phyloP scores from a whole-genome alignment of 2,329 filamentous ascomycete genomes.

The Venturia aucupariae region DNA sequence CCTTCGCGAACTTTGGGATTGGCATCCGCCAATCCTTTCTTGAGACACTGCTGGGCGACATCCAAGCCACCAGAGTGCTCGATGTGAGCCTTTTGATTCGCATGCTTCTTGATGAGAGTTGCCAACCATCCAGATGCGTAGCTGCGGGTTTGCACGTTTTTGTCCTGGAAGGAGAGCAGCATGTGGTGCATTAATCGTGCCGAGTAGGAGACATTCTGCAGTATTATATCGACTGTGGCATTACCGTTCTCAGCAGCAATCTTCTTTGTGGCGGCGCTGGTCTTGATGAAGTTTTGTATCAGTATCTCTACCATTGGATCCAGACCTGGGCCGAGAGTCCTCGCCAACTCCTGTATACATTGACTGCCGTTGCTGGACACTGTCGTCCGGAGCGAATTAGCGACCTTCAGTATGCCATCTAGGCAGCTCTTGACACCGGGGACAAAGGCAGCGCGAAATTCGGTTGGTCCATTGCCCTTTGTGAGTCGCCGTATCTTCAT shows the following conservation, averaged over 20 bases:
- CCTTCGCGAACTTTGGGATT: slow-evolving; percentile 85
- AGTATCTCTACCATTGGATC: slow-evolving; percentile 86
- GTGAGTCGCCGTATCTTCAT: slow-evolving; percentile 67
- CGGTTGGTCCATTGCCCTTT: slow-evolving; percentile 71
- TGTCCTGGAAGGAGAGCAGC: slow-evolving; percentile 74
- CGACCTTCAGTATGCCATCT: slow-evolving; percentile 80
- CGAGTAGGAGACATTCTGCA: slow-evolving; percentile 72
- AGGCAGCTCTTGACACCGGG: slow-evolving; percentile 62
- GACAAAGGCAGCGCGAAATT: slow-evolving; percentile 65
- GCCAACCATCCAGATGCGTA: slow-evolving; percentile 77
- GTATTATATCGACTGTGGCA: slow-evolving; percentile 66
- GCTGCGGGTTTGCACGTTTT: slow-evolving; percentile 78
- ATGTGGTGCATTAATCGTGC: slow-evolving; percentile 78
- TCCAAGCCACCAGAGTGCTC: slow-evolving; percentile 81
- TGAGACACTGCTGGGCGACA: slow-evolving; percentile 76
- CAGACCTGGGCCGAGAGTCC: slow-evolving; percentile 64
- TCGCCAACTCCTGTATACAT: slow-evolving; percentile 75
- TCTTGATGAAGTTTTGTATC: slow-evolving; percentile 80
- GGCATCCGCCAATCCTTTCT: slow-evolving; percentile 77
- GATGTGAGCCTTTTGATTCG: slow-evolving; percentile 67
- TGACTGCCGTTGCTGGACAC: slow-evolving; percentile 79
- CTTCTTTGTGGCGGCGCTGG: slow-evolving; percentile 84
- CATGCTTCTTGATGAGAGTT: slow-evolving; percentile 69
- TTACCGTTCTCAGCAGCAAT: slow-evolving; percentile 82
- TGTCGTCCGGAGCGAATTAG: slow-evolving; percentile 78